Evolutionary conservation across 306 rosid species (phyloP), one percentile per base, ranked within the genome.

Genomic region (Prunus padus): DNA sequence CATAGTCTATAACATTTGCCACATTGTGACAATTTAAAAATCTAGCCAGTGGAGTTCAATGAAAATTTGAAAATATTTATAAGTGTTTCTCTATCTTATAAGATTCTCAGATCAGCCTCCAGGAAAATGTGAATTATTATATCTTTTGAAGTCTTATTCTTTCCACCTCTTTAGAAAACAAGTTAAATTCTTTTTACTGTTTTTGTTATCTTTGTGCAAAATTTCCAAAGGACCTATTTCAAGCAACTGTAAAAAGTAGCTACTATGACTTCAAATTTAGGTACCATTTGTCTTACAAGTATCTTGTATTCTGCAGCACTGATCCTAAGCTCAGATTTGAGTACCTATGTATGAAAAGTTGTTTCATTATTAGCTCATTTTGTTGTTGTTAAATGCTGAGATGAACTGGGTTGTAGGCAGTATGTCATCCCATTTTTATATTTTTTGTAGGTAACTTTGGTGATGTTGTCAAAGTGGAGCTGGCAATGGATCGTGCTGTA

Each of bases 401-500:
- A 50, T 45, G 19, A 26, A 59, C 22, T 18, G 56, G 50, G 37
- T 20, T 0, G 2, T 59, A 12, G 12, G 40, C 8, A 47, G 16
- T 66, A 63, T 47, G 47, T 75, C 30, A 73, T 55, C 52, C 11
- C 12, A 8, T 3, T 64, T 64, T 46, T 73, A 67, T 51, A 42
- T 70, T 8, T 51, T 72, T 77, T 72, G 37, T 83, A 96, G 99
- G 98, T 74, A 87, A 84, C 75, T 96, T 84, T 79, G 99, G 98
- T 5, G 98, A 92, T 85, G 96, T 96, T 61, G 90, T 88, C 71
- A 84, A 88, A 78, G 99, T 92, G 25, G 99, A 96, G 84, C 87
- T 96, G 85, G 99, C 91, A 59, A 90, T 96, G 90, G 98, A 96
- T 84, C 90, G 94, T 30, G 64, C 75, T 65, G 99, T 96, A 83